Percentiles rank a stretch among this genome's conserved stretches.
phyloP scores from a whole-genome alignment of 208 protist genomes.

The Hexamita inflata region DNA sequence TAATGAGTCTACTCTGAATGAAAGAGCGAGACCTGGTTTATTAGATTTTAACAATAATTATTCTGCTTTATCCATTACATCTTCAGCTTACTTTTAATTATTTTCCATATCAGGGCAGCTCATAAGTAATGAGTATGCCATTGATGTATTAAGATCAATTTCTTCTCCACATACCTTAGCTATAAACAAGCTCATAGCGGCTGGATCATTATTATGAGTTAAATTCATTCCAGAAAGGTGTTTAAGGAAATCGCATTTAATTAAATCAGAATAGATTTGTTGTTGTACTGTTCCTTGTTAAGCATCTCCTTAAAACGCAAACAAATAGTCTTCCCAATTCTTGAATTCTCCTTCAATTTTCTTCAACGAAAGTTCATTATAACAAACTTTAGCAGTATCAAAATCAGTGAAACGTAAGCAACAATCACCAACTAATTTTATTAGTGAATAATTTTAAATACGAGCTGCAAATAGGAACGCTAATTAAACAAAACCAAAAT shows the following conservation, averaged over 20 bases:
- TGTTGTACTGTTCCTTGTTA: not conserved
- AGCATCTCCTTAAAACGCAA: not conserved
- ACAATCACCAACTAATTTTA: not conserved
- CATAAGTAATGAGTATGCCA: conserved; percentile 2
- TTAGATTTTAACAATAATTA: not conserved
- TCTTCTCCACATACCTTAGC: not conserved
- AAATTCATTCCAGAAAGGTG: not conserved
- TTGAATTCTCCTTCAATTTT: not conserved
- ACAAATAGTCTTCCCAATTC: not conserved
- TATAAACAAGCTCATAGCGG: conserved; percentile 8
- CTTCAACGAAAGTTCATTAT: conserved; percentile 4
- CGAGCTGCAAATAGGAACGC: not conserved
- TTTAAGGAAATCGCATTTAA: not conserved
- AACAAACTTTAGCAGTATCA: not conserved
- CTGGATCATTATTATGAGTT: conserved; percentile 2
- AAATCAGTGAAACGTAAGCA: not conserved
- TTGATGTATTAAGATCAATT: not conserved
- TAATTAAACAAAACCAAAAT: not conserved
- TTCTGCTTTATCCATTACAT: not conserved
- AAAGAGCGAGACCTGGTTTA: not conserved
- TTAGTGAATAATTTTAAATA: not conserved
- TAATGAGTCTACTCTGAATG: conserved; percentile 9
- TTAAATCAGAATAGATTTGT: not conserved
- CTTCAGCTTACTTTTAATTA: not conserved
- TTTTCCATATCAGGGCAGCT: not conserved